phyloP scores from a whole-genome alignment of 352 stramenopile genomes.

The Globisporangium ultimum region DNA sequence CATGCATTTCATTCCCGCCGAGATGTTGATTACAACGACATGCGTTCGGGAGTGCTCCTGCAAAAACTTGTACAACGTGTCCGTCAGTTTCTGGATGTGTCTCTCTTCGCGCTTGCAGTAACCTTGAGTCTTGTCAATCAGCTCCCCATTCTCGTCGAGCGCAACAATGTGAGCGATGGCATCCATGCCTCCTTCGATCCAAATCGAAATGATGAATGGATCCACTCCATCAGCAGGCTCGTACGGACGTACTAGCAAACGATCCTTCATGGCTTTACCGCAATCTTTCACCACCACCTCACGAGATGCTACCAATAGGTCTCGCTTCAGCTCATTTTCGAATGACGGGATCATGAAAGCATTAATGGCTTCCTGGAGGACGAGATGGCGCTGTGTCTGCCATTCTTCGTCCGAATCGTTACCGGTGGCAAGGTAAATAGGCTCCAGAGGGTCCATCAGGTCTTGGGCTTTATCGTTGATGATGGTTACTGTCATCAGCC shows the following conservation, averaged over 20 bases:
- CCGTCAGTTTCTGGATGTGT: slow-evolving; percentile 70
- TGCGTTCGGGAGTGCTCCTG: slow-evolving; percentile 78
- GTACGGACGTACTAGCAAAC: slow-evolving; percentile 72
- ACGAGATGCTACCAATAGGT: slow-evolving; percentile 65
- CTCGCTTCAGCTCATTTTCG: slow-evolving; percentile 81
- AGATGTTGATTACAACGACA: slow-evolving; percentile 88
- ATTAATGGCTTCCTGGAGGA: slow-evolving; percentile 83
- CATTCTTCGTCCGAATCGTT: slow-evolving; percentile 76
- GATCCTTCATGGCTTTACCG: slow-evolving; percentile 57
- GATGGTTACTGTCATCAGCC: slow-evolving; percentile 67
- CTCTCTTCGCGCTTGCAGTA: slow-evolving; percentile 78
- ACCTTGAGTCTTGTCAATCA: slow-evolving; percentile 84
- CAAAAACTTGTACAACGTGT: slow-evolving; percentile 79
- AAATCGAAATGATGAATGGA: slow-evolving; percentile 85
- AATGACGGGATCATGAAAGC: slow-evolving; percentile 83
- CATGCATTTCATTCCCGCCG: slow-evolving; percentile 88
- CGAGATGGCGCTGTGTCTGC: slow-evolving; percentile 79
- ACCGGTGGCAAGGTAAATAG: slow-evolving; percentile 55
- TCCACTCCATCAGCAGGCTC: slow-evolving; percentile 75
- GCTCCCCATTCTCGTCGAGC: slow-evolving; percentile 81
- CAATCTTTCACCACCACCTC: slow-evolving; percentile 80
- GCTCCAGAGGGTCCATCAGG: slow-evolving; percentile 77
- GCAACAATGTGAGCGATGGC: slow-evolving; percentile 83
- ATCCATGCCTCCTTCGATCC: slow-evolving; percentile 75
- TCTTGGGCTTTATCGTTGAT: slow-evolving; percentile 82